phyloP scores from a whole-genome alignment of 2,329 filamentous ascomycete species.

The Xylariaceae sp. region DNA sequence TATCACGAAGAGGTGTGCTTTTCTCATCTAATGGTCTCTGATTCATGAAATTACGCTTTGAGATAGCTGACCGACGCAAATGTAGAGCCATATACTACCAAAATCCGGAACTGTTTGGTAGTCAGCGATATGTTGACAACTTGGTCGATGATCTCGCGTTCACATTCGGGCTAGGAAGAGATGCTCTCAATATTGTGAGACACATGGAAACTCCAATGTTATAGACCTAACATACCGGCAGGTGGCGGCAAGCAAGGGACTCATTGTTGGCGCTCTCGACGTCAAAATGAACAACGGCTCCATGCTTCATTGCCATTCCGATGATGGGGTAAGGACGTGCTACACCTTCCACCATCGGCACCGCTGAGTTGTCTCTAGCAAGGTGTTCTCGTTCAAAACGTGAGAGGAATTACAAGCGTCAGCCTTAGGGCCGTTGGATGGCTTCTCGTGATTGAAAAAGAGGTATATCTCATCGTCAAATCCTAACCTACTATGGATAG shows the following conservation, averaged over 20 bases:
- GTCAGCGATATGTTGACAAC: slow-evolving; percentile 63
- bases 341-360: not conserved
- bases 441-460: slow-evolving; percentile 76
- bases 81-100: slow-evolving; percentile 78
- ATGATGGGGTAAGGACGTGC: slow-evolving; percentile 30
- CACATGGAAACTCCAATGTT: not conserved
- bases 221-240: slow-evolving; percentile 32
- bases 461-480: slow-evolving; percentile 44
- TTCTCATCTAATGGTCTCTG: not conserved
- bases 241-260: slow-evolving; percentile 70
- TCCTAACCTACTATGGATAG: not conserved
- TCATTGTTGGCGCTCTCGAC: slow-evolving; percentile 57
- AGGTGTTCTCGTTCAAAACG: slow-evolving; percentile 58
- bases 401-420: slow-evolving; percentile 46
- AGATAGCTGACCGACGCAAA: not conserved
- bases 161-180: slow-evolving; percentile 61
- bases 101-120: slow-evolving; percentile 65
- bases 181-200: slow-evolving; percentile 65
- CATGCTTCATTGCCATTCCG: slow-evolving; percentile 28
- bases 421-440: slow-evolving; percentile 51
- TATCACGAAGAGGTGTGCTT: slow-evolving; percentile 57
- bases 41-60: not conserved
- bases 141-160: slow-evolving; percentile 71
- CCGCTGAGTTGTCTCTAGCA: slow-evolving; percentile 31
- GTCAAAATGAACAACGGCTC: slow-evolving; percentile 34